Percentiles rank a stretch among this genome's conserved stretches.
Evolutionary conservation across 2,329 filamentous ascomycete genomes (phyloP).

Genomic region (Sporothrix brasiliensis): DNA sequence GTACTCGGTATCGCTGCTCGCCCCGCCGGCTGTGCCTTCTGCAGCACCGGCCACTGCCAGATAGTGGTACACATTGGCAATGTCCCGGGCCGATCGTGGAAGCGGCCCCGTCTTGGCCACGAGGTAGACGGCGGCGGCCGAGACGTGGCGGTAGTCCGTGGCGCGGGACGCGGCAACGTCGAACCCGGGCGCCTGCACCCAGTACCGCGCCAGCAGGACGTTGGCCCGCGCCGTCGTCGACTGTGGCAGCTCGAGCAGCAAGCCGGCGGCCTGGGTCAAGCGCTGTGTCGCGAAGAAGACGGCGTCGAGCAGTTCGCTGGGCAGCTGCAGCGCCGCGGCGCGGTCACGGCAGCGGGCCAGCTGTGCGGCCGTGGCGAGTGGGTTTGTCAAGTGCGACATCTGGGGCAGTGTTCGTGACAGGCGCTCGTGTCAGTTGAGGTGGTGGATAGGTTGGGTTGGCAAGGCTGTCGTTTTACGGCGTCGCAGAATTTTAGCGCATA

Average conservation of each 20-base stretch:
- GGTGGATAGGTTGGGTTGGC: slow-evolving; percentile 8
- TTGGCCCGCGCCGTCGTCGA: slow-evolving; percentile 84
- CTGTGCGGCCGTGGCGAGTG: slow-evolving; percentile 72
- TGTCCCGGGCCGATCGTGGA: slow-evolving; percentile 74
- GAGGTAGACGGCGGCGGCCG: slow-evolving; percentile 79
- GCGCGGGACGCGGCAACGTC: background rate
- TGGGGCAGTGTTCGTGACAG: background rate
- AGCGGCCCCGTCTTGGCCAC: slow-evolving; percentile 78
- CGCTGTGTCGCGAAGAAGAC: slow-evolving; percentile 72
- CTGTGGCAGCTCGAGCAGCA: slow-evolving; percentile 82
- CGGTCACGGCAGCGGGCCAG: slow-evolving; percentile 60
- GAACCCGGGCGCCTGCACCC: slow-evolving; percentile 58
- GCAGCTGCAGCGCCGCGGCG: slow-evolving; percentile 60
- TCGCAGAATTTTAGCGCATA: slow-evolving; percentile 3
- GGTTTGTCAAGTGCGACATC: slow-evolving; percentile 69
- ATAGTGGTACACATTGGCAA: slow-evolving; percentile 84
- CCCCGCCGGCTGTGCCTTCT: slow-evolving; percentile 41
- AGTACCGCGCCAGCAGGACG: slow-evolving; percentile 79
- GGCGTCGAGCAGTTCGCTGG: slow-evolving; percentile 69
- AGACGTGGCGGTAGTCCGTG: slow-evolving; percentile 56
- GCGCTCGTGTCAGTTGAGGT: background rate
- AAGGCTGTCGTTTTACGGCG: slow-evolving; percentile 8
- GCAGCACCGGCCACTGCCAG: slow-evolving; percentile 64
- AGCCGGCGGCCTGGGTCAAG: slow-evolving; percentile 75
- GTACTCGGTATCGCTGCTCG: slow-evolving; percentile 66